These are phyloP conservation scores for Didymella pomorum DNA, from an alignment of 2,329 filamentous ascomycete species.

Conservation along the genomic window DNA sequence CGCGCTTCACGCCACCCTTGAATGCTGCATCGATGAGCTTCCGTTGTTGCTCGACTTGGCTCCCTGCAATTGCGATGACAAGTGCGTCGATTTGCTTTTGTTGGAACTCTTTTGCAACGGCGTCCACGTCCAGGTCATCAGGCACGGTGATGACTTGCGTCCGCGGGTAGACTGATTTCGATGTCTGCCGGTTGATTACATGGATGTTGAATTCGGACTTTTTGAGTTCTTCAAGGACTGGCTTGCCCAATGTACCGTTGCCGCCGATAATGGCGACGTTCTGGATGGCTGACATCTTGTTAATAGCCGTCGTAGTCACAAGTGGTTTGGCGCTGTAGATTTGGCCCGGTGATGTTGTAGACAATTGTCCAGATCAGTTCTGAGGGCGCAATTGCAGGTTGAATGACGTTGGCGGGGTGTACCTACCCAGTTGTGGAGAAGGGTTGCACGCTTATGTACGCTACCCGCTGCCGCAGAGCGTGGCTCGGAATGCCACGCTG, in stretches of 20 bases:
- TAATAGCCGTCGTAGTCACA: background rate
- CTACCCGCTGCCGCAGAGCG: background rate
- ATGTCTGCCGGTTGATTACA: conserved; percentile 46
- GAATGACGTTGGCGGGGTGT: conserved; percentile 14
- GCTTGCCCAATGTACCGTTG: conserved; percentile 47
- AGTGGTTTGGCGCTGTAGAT: background rate
- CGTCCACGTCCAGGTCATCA: conserved; percentile 47
- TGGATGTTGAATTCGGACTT: conserved; percentile 43
- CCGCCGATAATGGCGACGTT: conserved; percentile 54
- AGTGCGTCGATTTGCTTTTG: conserved; percentile 59
- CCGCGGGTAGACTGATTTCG: conserved; percentile 51
- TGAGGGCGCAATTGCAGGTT: background rate
- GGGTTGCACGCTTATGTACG: conserved; percentile 19
- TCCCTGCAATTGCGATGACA: conserved; percentile 58
- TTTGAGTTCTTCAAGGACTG: conserved; percentile 45
- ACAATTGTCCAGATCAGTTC: background rate
- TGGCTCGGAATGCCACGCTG: conserved; percentile 14
- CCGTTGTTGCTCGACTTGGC: conserved; percentile 57
- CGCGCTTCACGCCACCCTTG: conserved; percentile 65
- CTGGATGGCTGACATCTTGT: conserved; percentile 37
- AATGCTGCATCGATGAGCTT: conserved; percentile 66
- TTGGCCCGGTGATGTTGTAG: background rate
- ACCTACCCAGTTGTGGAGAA: conserved; percentile 8
- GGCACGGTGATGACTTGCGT: conserved; percentile 54
- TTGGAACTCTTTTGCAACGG: conserved; percentile 51